These are phyloP conservation scores for Entomortierella parvispora DNA, from an alignment of 192 early-diverging fungal genomes.

Conservation along the genomic window DNA sequence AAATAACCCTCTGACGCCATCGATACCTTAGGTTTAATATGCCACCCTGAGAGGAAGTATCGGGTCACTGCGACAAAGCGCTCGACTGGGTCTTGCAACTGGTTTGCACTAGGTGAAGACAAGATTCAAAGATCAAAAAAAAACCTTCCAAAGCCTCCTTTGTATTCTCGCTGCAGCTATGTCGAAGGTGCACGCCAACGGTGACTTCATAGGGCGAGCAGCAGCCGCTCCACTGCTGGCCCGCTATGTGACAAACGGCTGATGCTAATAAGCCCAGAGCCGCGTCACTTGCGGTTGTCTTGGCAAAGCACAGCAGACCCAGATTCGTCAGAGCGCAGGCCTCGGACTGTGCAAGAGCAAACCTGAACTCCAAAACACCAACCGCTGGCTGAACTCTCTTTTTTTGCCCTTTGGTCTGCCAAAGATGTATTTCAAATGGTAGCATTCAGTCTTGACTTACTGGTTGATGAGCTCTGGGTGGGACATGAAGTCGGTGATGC, in stretches of 20 bases:
- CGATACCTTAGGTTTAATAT: constrained; percentile 87
- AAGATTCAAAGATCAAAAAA: background rate
- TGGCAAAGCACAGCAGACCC: too few relatives aligned
- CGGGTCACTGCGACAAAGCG: constrained; percentile 86
- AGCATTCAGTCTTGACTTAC: constrained; percentile 62
- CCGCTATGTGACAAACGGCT: too few relatives aligned
- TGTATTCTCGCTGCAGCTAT: too few relatives aligned
- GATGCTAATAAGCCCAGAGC: too few relatives aligned
- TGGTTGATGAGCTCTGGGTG: constrained; percentile 84
- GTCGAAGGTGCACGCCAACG: too few relatives aligned
- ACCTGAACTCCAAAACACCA: too few relatives aligned
- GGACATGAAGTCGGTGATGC: constrained; percentile 96
- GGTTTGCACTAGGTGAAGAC: constrained; percentile 65
- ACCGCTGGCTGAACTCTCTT: background rate
- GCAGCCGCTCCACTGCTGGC: too few relatives aligned
- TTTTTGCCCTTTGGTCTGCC: background rate
- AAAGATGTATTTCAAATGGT: too few relatives aligned
- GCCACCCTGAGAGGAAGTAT: constrained; percentile 93
- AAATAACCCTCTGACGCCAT: background rate
- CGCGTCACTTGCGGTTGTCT: too few relatives aligned
- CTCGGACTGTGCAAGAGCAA: too few relatives aligned
- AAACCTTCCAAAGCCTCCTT: too few relatives aligned
- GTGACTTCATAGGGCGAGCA: too few relatives aligned
- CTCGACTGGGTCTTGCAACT: constrained; percentile 72
- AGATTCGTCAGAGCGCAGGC: background rate